Evolutionary conservation across 2,329 filamentous ascomycete species (phyloP).

Genomic region (Plectosphaerella sp.): DNA sequence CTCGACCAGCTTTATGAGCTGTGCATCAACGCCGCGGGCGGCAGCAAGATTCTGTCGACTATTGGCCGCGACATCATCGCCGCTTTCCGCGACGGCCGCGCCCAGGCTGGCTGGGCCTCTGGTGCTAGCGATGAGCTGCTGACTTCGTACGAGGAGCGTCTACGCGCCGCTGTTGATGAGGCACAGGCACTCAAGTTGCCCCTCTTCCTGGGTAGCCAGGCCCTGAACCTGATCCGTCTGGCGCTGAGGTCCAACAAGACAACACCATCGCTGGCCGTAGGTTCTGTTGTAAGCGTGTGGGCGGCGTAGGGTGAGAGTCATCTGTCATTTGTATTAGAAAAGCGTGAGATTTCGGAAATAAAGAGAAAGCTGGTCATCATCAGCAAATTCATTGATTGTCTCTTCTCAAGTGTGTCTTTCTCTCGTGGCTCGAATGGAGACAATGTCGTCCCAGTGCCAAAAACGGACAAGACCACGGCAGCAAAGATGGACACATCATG

Average conservation of each 20-base stretch:
- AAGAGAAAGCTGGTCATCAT: too few species aligned
- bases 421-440: too few species aligned
- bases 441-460: too few species aligned
- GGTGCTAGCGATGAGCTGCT: constrained; percentile 18
- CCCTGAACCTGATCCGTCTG: constrained; percentile 26
- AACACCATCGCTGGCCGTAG: not conserved
- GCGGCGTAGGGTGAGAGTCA: not conserved
- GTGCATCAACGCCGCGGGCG: constrained; percentile 40
- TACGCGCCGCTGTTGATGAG: constrained; percentile 34
- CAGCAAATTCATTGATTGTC: too few species aligned
- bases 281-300: constrained; percentile 2
- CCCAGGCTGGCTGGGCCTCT: constrained; percentile 13
- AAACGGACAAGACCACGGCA: too few species aligned
- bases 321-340: not conserved
- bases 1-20: constrained; percentile 40
- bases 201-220: constrained; percentile 33
- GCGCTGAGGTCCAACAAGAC: not conserved
- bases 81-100: constrained; percentile 21
- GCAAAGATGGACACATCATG: too few species aligned
- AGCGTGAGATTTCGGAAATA: too few species aligned
- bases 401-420: too few species aligned
- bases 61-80: constrained; percentile 33
- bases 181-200: constrained; percentile 36
- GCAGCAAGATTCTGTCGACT: constrained; percentile 30
- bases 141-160: constrained; percentile 19